phyloP scores from a whole-genome alignment of 768 basidiomycete genomes.

The Fomitopsis serialis region DNA sequence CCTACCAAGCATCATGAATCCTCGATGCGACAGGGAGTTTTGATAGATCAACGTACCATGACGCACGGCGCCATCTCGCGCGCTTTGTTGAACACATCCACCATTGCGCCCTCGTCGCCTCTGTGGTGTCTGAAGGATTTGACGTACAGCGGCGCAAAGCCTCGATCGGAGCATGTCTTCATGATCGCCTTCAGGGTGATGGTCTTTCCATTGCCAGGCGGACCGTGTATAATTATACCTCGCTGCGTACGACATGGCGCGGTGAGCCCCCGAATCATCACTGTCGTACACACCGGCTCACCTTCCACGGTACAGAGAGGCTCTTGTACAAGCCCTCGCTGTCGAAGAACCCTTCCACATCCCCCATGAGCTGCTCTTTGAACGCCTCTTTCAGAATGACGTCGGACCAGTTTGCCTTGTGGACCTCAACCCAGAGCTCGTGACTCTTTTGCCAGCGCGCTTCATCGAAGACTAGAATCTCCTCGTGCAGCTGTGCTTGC shows the following conservation, averaged over 20 bases:
- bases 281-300: constrained; percentile 13
- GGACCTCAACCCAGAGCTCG: constrained; percentile 45
- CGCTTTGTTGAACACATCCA: constrained; percentile 68
- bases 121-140: constrained; percentile 65
- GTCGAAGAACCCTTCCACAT: constrained; percentile 74
- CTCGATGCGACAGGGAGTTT: no score
- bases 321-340: constrained; percentile 69
- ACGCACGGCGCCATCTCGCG: constrained; percentile 32
- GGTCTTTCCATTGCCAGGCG: constrained; percentile 83
- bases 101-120: constrained; percentile 69
- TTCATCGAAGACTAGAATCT: constrained; percentile 75
- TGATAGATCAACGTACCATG: no score
- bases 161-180: constrained; percentile 59
- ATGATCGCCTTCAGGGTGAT: constrained; percentile 81
- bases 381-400: constrained; percentile 66
- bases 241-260: constrained; percentile 37
- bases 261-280: no score
- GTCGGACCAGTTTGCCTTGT: constrained; percentile 63
- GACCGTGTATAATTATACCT: constrained; percentile 78
- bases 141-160: constrained; percentile 71
- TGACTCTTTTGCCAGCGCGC: constrained; percentile 64
- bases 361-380: constrained; percentile 65
- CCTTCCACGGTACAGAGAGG: constrained; percentile 82
- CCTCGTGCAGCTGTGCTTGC: constrained; percentile 50
- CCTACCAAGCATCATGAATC: constrained; percentile 31